These are phyloP conservation scores for Cairneyella variabilis DNA, from an alignment of 495 filamentous ascomycete genomes.

Conservation along the genomic window DNA sequence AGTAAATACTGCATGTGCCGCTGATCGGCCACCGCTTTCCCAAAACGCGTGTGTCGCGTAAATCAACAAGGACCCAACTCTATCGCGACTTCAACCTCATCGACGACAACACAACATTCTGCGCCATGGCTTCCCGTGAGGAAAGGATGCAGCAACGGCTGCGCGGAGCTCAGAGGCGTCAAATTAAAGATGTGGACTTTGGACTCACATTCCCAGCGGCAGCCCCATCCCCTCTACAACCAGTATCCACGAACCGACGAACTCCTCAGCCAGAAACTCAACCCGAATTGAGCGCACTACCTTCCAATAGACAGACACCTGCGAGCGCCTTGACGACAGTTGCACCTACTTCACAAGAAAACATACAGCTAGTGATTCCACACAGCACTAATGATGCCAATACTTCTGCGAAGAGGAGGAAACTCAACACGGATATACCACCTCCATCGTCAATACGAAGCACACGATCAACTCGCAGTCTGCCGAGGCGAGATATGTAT, in stretches of 20 bases:
- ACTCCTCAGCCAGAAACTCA: conserved; percentile 4
- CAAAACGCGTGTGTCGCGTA: no score
- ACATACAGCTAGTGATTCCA: background rate
- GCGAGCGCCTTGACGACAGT: background rate
- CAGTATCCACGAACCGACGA: background rate
- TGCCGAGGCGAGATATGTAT: conserved; percentile 19
- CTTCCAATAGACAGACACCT: conserved; percentile 5
- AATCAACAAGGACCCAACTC: background rate
- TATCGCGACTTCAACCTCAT: background rate
- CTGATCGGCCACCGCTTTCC: no score
- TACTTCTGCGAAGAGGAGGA: conserved; percentile 26
- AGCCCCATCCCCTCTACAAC: conserved; percentile 7
- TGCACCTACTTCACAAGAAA: background rate
- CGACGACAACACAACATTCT: background rate
- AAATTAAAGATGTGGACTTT: conserved; percentile 28
- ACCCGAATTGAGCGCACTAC: conserved; percentile 9
- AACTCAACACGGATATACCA: conserved; percentile 17
- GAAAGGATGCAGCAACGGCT: conserved; percentile 25
- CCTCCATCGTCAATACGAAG: conserved; percentile 12
- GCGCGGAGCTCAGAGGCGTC: conserved; percentile 24
- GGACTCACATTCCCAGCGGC: conserved; percentile 19
- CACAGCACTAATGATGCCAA: conserved; percentile 21
- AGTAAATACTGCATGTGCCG: no score
- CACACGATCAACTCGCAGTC: conserved; percentile 12
- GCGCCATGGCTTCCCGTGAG: conserved; percentile 23